These are phyloP conservation scores for Stereocaulon alpinum DNA, from an alignment of 495 filamentous ascomycete genomes.

Conservation along the genomic window DNA sequence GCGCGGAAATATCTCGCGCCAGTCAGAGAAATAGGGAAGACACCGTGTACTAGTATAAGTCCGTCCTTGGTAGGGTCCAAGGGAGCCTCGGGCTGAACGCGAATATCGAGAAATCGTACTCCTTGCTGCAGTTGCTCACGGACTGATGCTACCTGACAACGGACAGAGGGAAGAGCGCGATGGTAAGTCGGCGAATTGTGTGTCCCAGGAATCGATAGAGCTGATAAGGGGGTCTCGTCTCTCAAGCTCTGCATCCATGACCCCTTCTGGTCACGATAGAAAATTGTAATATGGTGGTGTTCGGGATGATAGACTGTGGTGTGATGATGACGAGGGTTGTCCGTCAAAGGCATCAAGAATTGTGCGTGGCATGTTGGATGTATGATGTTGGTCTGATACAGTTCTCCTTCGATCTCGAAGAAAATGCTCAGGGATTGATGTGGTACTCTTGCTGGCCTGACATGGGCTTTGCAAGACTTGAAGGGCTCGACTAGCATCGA, in stretches of 20 bases:
- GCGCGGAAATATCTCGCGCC: slow-evolving; percentile 65
- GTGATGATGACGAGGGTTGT: slow-evolving; percentile 50
- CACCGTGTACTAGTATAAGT: slow-evolving; percentile 62
- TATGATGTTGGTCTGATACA: slow-evolving; percentile 52
- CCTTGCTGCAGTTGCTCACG: slow-evolving; percentile 76
- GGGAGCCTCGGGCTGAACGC: slow-evolving; percentile 55
- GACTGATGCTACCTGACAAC: slow-evolving; percentile 77
- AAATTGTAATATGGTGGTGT: slow-evolving; percentile 60
- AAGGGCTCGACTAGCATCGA: slow-evolving; percentile 50
- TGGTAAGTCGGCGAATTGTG: slow-evolving; percentile 87
- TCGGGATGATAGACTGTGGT: slow-evolving; percentile 62
- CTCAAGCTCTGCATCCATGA: slow-evolving; percentile 73
- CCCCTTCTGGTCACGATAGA: slow-evolving; percentile 58
- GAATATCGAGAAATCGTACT: slow-evolving; percentile 88
- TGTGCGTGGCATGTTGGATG: slow-evolving; percentile 44
- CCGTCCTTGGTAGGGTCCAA: slow-evolving; percentile 44
- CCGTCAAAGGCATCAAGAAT: slow-evolving; percentile 42
- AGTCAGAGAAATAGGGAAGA: slow-evolving; percentile 64
- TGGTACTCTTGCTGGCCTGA: slow-evolving; percentile 35
- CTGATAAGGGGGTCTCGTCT: slow-evolving; percentile 59
- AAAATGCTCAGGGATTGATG: slow-evolving; percentile 51
- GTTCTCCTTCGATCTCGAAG: slow-evolving; percentile 50
- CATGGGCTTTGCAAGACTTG: slow-evolving; percentile 43
- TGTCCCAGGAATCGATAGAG: slow-evolving; percentile 85
- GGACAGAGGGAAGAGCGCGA: slow-evolving; percentile 77